phyloP scores from a whole-genome alignment of 768 basidiomycete genomes.

The Boletellus emodensis region DNA sequence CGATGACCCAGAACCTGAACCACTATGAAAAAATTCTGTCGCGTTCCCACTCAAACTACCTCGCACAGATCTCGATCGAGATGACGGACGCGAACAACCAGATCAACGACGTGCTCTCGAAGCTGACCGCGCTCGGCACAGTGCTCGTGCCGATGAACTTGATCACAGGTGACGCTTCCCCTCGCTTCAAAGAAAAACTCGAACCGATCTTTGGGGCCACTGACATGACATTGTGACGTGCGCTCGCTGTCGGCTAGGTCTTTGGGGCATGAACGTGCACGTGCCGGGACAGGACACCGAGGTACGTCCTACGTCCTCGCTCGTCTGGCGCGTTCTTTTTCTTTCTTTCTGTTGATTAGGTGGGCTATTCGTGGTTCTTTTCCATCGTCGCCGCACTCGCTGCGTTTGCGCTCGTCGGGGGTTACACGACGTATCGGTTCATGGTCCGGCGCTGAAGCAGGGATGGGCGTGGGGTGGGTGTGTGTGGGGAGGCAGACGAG shows the following conservation, averaged over 20 bases:
- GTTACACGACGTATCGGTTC: slow-evolving; percentile 74
- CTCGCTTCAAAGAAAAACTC: background rate
- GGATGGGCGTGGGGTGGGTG: too few species aligned
- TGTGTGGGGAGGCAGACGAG: too few species aligned
- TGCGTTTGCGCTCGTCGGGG: slow-evolving; percentile 78
- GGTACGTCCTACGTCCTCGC: slow-evolving; percentile 27
- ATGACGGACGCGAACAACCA: slow-evolving; percentile 99
- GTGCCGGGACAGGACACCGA: slow-evolving; percentile 78
- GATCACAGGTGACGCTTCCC: slow-evolving; percentile 65
- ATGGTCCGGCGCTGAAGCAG: slow-evolving; percentile 47
- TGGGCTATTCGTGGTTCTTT: slow-evolving; percentile 78
- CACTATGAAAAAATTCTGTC: slow-evolving; percentile 99
- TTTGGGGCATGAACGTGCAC: slow-evolving; percentile 99
- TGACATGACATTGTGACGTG: background rate
- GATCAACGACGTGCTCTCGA: slow-evolving; percentile 97
- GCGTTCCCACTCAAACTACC: slow-evolving; percentile 97
- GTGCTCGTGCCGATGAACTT: slow-evolving; percentile 97
- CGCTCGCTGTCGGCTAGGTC: slow-evolving; percentile 39
- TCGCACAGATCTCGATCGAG: slow-evolving; percentile 99
- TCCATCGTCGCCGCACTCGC: slow-evolving; percentile 79
- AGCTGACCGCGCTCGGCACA: slow-evolving; percentile 96
- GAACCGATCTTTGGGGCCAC: too few species aligned
- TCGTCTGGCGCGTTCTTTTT: too few species aligned
- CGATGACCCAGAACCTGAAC: slow-evolving; percentile 99
- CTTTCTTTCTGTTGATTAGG: background rate